Base-by-base conservation (phyloP, 768 basidiomycete species). In the Kwoniella newhampshirensis region DNA sequence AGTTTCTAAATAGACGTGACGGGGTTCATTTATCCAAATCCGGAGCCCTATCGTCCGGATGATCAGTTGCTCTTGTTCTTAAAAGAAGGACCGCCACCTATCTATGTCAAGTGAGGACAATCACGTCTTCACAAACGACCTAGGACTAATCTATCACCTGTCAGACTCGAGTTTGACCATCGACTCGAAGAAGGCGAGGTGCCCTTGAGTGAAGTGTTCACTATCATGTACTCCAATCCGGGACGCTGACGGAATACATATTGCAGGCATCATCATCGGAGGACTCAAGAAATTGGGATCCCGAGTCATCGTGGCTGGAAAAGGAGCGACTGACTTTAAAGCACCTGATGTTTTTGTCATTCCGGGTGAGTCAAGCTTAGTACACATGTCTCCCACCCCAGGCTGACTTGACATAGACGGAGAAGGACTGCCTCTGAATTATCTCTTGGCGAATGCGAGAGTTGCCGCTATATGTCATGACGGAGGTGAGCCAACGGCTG, bases 271-370 rank as follows among this genome's bases (percentile, higher is more conserved):
- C 5, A 83, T 86, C 48, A 82, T 84, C 54, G 80, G 82, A 26
- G 84, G 83, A 1, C 81, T 83, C 8, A 66, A 71, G 15, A 71
- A 79, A 59, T 80, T 84, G 0, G 81, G 81, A 2, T 82, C 83
- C 1, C 76, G 84, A 39, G 84, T 83, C 1, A 76, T 86, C 3
- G 80, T 86, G 42, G 82, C 81, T 1, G 81, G 82, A 7, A 84
- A 84, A 20, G 85, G 85, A 84, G 83, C 83, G n/a, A 82, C 81
- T 4, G 73, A 85, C 0, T 83, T 84, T 1, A 81, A 80, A 18
- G 70, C 73, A 7, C 53, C 73, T 41, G 78, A 82, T 32, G 81
- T 81, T 17, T 42, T 77, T 7, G 78, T 84, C 57, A 32, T 32
- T 6, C 7, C 32, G 6, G 32, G 32, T 32, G 13, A 32, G 32